Evolutionary conservation across 108 stramenopile species (phyloP).

Genomic region (Skeletonema grethae): DNA sequence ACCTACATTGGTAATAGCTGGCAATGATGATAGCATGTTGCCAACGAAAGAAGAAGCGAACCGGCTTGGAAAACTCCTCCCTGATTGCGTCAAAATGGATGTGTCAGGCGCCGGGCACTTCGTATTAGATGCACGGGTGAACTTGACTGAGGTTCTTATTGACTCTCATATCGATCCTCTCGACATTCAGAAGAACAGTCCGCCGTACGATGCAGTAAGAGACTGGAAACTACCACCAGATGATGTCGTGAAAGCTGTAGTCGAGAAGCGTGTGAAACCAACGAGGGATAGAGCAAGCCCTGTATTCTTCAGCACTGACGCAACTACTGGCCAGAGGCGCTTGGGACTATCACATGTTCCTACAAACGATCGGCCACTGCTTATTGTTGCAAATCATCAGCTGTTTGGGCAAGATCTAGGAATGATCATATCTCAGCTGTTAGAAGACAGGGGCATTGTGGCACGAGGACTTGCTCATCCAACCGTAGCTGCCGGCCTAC

Average conservation of each 20-base stretch:
- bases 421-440: slow-evolving; percentile 68
- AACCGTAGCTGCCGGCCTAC: slow-evolving; percentile 52
- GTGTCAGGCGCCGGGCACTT: slow-evolving; percentile 75
- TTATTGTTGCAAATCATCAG: slow-evolving; percentile 93
- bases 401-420: slow-evolving; percentile 74
- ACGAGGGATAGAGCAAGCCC: slow-evolving; percentile 64
- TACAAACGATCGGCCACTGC: slow-evolving; percentile 56
- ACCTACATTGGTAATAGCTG: slow-evolving; percentile 76
- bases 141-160: slow-evolving; percentile 84
- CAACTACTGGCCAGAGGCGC: slow-evolving; percentile 56
- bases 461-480: slow-evolving; percentile 89
- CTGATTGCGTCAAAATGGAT: slow-evolving; percentile 62
- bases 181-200: slow-evolving; percentile 31
- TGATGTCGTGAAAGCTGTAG: slow-evolving; percentile 51
- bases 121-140: slow-evolving; percentile 75
- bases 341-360: slow-evolving; percentile 70
- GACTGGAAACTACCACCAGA: slow-evolving; percentile 76
- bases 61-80: slow-evolving; percentile 61
- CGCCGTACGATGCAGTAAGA: slow-evolving; percentile 67
- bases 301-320: slow-evolving; percentile 82
- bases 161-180: slow-evolving; percentile 79
- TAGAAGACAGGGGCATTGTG: slow-evolving; percentile 60
- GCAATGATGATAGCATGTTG: slow-evolving; percentile 76
- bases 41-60: slow-evolving; percentile 69
- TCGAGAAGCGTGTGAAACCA: slow-evolving; percentile 63